phyloP scores from a whole-genome alignment of 2,329 filamentous ascomycete species.

The Epichloe scottii region DNA sequence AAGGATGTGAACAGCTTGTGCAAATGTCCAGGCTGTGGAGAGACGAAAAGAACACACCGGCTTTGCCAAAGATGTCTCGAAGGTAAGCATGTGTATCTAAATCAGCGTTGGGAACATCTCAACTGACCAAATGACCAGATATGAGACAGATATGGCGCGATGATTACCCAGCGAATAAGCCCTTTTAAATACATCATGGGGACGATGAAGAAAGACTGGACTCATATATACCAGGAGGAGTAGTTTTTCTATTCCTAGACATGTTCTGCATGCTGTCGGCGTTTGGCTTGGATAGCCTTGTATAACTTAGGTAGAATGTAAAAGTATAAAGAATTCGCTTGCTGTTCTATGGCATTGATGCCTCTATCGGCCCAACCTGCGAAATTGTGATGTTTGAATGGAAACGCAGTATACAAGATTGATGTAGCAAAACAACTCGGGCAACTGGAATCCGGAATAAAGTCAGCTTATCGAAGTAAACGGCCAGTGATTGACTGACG shows the following conservation, averaged over 20 bases:
- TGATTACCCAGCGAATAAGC: conserved; percentile 23
- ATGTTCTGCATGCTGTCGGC: conserved; percentile 21
- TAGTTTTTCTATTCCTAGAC: conserved; percentile 19
- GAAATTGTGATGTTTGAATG: neutral
- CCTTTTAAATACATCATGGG: conserved; percentile 14
- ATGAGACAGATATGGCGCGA: conserved; percentile 33
- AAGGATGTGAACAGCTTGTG: conserved; percentile 83
- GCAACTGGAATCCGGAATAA: neutral
- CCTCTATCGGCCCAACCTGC: neutral
- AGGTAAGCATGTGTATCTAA: conserved; percentile 41
- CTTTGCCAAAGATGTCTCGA: conserved; percentile 78
- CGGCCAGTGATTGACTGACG: neutral
- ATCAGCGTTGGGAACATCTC: neutral
- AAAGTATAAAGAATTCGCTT: neutral
- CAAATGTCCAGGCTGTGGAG: conserved; percentile 80
- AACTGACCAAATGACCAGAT: conserved; percentile 20
- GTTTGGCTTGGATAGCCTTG: conserved; percentile 20
- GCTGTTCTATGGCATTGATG: neutral
- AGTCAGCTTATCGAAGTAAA: neutral
- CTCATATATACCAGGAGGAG: conserved; percentile 15
- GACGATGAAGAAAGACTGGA: conserved; percentile 7
- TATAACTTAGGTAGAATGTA: conserved; percentile 14
- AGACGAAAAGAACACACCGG: conserved; percentile 76
- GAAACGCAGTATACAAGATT: neutral
- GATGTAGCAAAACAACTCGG: neutral